Evolutionary conservation across 371 early-diverging fungal genomes (phyloP).

Genomic region (Lichtheimia hyalospora): DNA sequence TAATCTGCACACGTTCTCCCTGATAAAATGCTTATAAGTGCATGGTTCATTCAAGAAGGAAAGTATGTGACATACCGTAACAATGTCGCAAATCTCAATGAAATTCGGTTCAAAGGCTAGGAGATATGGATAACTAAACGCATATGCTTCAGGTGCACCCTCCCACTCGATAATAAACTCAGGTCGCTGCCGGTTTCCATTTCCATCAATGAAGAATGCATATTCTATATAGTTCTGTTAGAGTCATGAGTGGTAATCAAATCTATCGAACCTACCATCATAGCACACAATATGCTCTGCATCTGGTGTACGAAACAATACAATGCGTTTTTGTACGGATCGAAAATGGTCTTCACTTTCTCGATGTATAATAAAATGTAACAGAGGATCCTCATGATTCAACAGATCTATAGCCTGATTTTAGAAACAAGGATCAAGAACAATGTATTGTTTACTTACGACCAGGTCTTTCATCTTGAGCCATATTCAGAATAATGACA

Average conservation of each 20-base stretch:
- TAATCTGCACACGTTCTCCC: slow-evolving; percentile 55
- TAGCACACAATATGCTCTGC: slow-evolving; percentile 42
- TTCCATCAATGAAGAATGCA: slow-evolving; percentile 28
- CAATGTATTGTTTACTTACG: background rate
- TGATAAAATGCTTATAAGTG: slow-evolving; percentile 8
- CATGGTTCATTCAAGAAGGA: background rate
- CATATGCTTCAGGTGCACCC: slow-evolving; percentile 26
- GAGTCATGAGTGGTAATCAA: no score
- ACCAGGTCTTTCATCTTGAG: slow-evolving; percentile 1
- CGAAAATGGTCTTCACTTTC: slow-evolving; percentile 20
- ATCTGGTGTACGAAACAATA: slow-evolving; percentile 28
- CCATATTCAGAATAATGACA: slow-evolving; percentile 35
- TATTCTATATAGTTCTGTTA: slow-evolving; percentile 20
- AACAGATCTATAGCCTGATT: slow-evolving; percentile 22
- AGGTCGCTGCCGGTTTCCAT: slow-evolving; percentile 15
- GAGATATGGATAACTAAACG: slow-evolving; percentile 25
- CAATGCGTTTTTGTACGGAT: slow-evolving; percentile 25
- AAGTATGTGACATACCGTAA: slow-evolving; percentile 17
- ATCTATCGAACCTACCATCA: slow-evolving; percentile 28
- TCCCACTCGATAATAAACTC: slow-evolving; percentile 33
- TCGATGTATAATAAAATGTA: slow-evolving; percentile 29
- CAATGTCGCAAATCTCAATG: slow-evolving; percentile 24
- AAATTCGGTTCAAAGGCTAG: slow-evolving; percentile 28
- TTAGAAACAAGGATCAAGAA: background rate
- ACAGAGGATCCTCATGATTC: slow-evolving; percentile 29